A percentile compares a stretch with the other conserved stretches of the same genome.
phyloP scores from a whole-genome alignment of 345 rosid species.

The Mallotus nudiflorus region DNA sequence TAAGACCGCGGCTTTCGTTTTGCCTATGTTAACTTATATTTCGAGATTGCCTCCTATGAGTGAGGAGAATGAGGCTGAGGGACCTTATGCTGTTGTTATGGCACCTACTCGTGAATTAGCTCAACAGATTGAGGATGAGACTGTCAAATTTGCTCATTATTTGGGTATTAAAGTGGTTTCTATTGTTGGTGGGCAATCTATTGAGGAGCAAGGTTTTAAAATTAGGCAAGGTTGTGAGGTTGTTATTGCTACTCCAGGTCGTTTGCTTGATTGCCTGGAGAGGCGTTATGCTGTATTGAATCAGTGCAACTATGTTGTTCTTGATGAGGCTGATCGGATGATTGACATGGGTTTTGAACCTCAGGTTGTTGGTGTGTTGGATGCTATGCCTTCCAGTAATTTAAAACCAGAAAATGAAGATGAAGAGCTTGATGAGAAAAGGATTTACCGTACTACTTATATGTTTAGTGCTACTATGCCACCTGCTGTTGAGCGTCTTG shows the following conservation, averaged over 20 bases:
- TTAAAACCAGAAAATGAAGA: slow-evolving; percentile 95
- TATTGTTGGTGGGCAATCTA: slow-evolving; percentile 91
- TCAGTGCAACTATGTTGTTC: slow-evolving; percentile 93
- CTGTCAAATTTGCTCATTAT: slow-evolving; percentile 84
- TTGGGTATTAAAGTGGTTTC: slow-evolving; percentile 86
- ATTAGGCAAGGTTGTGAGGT: slow-evolving; percentile 96
- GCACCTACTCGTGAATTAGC: slow-evolving; percentile 95
- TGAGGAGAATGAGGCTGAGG: slow-evolving; percentile 88
- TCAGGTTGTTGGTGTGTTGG: slow-evolving; percentile 83
- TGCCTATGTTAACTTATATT: slow-evolving; percentile 92
- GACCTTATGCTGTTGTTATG: slow-evolving; percentile 95
- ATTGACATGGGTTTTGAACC: slow-evolving; percentile 97
- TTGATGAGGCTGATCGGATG: slow-evolving; percentile 99
- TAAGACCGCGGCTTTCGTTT: slow-evolving; percentile 93
- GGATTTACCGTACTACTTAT: slow-evolving; percentile 88
- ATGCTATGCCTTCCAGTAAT: slow-evolving; percentile 96
- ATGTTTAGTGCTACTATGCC: slow-evolving; percentile 99
- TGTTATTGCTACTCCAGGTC: slow-evolving; percentile 92
- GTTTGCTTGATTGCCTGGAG: slow-evolving; percentile 87
- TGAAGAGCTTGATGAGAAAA: slow-evolving; percentile 91
- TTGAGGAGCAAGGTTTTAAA: slow-evolving; percentile 88
- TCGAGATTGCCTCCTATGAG: slow-evolving; percentile 76
- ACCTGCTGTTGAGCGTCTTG: slow-evolving; percentile 88
- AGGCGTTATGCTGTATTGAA: slow-evolving; percentile 87
- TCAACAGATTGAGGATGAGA: slow-evolving; percentile 93